Evolutionary conservation across 306 rosid species (phyloP).

Genomic region (Glycine tomentella): DNA sequence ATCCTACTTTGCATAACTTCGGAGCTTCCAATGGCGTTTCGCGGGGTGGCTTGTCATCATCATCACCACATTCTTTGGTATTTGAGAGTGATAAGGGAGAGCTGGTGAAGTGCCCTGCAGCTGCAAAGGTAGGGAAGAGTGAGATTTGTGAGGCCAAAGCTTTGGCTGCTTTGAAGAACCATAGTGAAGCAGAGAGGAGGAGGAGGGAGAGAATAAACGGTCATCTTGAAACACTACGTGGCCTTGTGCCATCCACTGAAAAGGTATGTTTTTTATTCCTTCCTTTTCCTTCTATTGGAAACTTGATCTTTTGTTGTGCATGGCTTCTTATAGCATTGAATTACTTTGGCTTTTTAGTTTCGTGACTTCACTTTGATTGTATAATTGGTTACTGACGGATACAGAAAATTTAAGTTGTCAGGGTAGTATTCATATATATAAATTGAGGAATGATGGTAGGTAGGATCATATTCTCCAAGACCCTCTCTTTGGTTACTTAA

Average conservation of each 20-base stretch:
- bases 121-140: constrained; percentile 58
- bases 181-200: constrained; percentile 90
- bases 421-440: too few relatives aligned
- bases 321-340: not conserved
- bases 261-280: constrained; percentile 56
- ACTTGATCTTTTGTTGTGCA: constrained; percentile 4
- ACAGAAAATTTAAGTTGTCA: too few relatives aligned
- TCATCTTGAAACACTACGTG: constrained; percentile 81
- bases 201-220: constrained; percentile 90
- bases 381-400: not conserved
- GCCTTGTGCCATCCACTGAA: constrained; percentile 63
- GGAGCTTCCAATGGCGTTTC: constrained; percentile 43
- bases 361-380: constrained; percentile 22
- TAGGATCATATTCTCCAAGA: too few relatives aligned
- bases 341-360: not conserved
- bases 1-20: constrained; percentile 44
- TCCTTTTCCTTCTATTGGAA: constrained; percentile 22
- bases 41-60: too few relatives aligned
- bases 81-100: constrained; percentile 71
- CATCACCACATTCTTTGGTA: constrained; percentile 54
- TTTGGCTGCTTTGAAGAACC: constrained; percentile 77
- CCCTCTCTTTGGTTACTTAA: too few relatives aligned
- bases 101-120: constrained; percentile 60
- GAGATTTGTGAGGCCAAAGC: constrained; percentile 70
- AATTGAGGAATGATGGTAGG: too few relatives aligned